Conservation (phyloP, 2,329 filamentous ascomycete genomes). For the Ploettnerulaceae sp. region DNA sequence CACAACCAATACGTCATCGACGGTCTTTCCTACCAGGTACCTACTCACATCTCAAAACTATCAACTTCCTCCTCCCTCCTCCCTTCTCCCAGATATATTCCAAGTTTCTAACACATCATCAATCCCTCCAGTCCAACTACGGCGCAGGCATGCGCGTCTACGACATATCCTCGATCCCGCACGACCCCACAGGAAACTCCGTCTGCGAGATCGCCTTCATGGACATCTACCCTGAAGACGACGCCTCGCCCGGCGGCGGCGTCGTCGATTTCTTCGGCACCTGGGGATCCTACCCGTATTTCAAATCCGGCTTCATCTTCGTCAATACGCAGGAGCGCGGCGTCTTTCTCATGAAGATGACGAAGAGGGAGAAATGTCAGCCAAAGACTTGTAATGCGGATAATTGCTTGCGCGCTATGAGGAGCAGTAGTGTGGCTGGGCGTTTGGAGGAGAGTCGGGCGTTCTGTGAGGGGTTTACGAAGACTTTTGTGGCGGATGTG, state of each 20-base stretch:
- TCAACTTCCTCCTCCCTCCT: background rate
- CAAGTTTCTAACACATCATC: slow-evolving; percentile 34
- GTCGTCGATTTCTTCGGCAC: slow-evolving; percentile 39
- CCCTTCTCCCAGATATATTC: slow-evolving; percentile 25
- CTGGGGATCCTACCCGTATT: slow-evolving; percentile 39
- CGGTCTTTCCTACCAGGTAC: slow-evolving; percentile 40
- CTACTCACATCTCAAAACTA: too few species aligned
- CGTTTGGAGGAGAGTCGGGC: slow-evolving; percentile 33
- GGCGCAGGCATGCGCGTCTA: slow-evolving; percentile 41
- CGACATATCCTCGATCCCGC: slow-evolving; percentile 36
- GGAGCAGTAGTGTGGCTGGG: slow-evolving; percentile 31
- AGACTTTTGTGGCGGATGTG: slow-evolving; percentile 12
- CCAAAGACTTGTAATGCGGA: slow-evolving; percentile 25
- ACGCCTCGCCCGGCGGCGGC: slow-evolving; percentile 31
- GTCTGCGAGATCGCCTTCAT: slow-evolving; percentile 39
- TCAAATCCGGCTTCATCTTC: slow-evolving; percentile 38
- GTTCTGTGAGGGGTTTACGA: slow-evolving; percentile 30
- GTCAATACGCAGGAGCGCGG: slow-evolving; percentile 40
- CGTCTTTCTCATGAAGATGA: slow-evolving; percentile 17
- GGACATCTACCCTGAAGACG: slow-evolving; percentile 30
- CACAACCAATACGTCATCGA: slow-evolving; percentile 44
- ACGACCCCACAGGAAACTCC: slow-evolving; percentile 32
- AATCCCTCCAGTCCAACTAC: slow-evolving; percentile 44
- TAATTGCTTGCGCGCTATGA: slow-evolving; percentile 36
- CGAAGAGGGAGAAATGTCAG: slow-evolving; percentile 4